phyloP scores from a whole-genome alignment of 768 basidiomycete species.

The Tricholoma sp. region DNA sequence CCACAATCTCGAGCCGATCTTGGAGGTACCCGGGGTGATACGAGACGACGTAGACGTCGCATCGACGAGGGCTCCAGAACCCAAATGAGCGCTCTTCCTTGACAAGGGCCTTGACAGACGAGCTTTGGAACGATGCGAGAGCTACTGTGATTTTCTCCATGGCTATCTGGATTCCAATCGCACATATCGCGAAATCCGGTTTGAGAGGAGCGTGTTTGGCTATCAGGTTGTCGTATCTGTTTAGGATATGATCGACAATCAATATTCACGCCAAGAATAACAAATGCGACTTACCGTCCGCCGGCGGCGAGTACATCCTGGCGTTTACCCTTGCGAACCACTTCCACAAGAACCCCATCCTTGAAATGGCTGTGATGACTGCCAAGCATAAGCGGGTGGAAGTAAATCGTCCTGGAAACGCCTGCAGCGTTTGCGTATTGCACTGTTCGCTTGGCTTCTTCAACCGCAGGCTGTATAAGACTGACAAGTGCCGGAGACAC shows the following conservation, averaged over 20 bases:
- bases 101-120: conserved; percentile 61
- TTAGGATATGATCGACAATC: not conserved
- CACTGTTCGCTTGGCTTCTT: conserved; percentile 61
- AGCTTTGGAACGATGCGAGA: conserved; percentile 65
- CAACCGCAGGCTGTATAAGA: conserved; percentile 44
- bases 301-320: conserved; percentile 75
- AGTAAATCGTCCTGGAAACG: conserved; percentile 54
- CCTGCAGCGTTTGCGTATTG: conserved; percentile 57
- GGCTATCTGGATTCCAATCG: conserved; percentile 70
- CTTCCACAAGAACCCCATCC: conserved; percentile 72
- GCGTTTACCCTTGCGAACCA: conserved; percentile 60
- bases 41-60: conserved; percentile 82
- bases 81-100: conserved; percentile 83
- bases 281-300: conserved; percentile 50
- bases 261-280: not conserved
- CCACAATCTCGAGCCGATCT: conserved; percentile 72
- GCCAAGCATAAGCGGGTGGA: conserved; percentile 73
- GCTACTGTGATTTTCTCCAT: conserved; percentile 72
- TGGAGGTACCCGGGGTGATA: conserved; percentile 70
- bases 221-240: conserved; percentile 72
- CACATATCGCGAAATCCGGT: conserved; percentile 52
- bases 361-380: conserved; percentile 61
- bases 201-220: conserved; percentile 51
- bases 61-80: conserved; percentile 84
- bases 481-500: conserved; percentile 47